Evolutionary conservation across 148 eudicot species (phyloP).

Genomic region (Silene conica): DNA sequence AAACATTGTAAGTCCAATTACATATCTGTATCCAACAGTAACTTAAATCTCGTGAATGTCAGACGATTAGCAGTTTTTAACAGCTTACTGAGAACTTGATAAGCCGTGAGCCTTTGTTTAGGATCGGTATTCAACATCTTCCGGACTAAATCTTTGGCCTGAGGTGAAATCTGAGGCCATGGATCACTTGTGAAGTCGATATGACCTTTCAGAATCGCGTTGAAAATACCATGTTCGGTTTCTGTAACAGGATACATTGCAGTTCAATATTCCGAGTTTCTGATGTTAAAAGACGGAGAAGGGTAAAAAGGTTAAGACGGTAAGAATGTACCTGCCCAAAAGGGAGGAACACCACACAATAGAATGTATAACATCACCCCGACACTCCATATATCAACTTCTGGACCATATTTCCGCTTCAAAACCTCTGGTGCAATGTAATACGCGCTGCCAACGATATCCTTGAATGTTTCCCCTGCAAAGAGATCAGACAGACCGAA

Average conservation of each 20-base stretch:
- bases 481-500: not conserved
- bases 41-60: not conserved
- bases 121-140: slow-evolving; percentile 88
- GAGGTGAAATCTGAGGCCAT: slow-evolving; percentile 84
- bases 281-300: not conserved
- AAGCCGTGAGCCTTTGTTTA: slow-evolving; percentile 81
- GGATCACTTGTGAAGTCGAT: slow-evolving; percentile 85
- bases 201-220: slow-evolving; percentile 80
- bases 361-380: slow-evolving; percentile 55
- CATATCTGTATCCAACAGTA: not conserved
- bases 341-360: slow-evolving; percentile 56
- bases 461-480: slow-evolving; percentile 63
- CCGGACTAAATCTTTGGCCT: slow-evolving; percentile 88
- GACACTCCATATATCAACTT: slow-evolving; percentile 61
- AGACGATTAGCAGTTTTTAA: not conserved
- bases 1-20: not conserved
- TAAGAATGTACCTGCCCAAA: slow-evolving; percentile 48
- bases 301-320: not conserved
- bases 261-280: slow-evolving; percentile 2
- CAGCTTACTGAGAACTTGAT: slow-evolving; percentile 76
- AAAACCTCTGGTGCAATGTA: slow-evolving; percentile 63
- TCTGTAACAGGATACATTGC: slow-evolving; percentile 36
- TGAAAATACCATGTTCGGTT: slow-evolving; percentile 94
- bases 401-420: slow-evolving; percentile 58
- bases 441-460: slow-evolving; percentile 60